Base-by-base conservation (phyloP, 371 early-diverging fungal genomes). In the Syncephalis plumigaleata region DNA sequence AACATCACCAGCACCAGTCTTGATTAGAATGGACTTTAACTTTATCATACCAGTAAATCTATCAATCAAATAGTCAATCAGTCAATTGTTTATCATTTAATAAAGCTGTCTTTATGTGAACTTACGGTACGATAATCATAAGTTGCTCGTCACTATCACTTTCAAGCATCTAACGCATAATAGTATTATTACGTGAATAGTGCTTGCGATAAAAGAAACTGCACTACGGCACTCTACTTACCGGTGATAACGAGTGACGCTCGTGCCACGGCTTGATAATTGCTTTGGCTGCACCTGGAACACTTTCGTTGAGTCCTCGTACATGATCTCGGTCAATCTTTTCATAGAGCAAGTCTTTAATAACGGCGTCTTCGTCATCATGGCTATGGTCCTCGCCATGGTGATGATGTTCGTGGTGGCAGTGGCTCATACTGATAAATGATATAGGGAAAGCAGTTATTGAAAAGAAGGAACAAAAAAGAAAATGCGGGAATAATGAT, bases 91-190 rank as follows among this genome's bases (percentile, higher is more conserved):
- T n/a, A n/a, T n/a, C n/a, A n/a, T n/a, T n/a, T n/a, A n/a, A n/a
- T n/a, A n/a, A n/a, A n/a, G n/a, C n/a, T n/a, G n/a, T n/a, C n/a
- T n/a, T n/a, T n/a, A n/a, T n/a, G n/a, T n/a, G n/a, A n/a, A 61
- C 77, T 57, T 71, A 87, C 77, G 93, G 93, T 36, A 95, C 79
- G 60, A 67, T 70, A 2, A 95, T 52, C 44, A 95, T 80, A 24
- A 95, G 64, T 57, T 91, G 87, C 42, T 84, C 86, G 62, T 95
- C 96, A 1, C 79, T 73, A 61, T 92, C 92, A 47, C 85, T 84
- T 55, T 82, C 79, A 9, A 89, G 59, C 57, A 61, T 73, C 80
- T 81, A 56, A 47, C 39, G 25, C 36, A 26, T 22, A 1, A 39
- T 37, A 3, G 39, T 39, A n/a, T 24, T 48, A n/a, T 24, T 37